Conservation (phyloP, 2,329 filamentous ascomycete genomes). For the Myriosclerotinia duriaeana region DNA sequence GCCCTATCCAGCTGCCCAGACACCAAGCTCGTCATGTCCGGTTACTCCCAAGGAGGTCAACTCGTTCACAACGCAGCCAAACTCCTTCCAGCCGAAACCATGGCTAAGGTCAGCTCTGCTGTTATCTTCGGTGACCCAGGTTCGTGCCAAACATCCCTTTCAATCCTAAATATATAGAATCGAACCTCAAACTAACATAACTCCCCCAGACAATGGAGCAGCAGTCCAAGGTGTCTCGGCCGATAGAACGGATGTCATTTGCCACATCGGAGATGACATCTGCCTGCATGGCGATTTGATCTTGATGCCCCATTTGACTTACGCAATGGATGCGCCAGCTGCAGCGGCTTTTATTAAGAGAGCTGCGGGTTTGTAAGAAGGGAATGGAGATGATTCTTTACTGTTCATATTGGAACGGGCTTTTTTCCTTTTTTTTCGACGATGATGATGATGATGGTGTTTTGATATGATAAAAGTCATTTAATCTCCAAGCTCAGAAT, state of each 20-base stretch:
- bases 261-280: constrained; percentile 33
- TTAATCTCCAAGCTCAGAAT: too few relatives aligned
- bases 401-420: not conserved
- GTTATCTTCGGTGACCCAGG: constrained; percentile 37
- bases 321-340: constrained; percentile 29
- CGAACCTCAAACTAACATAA: not conserved
- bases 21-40: constrained; percentile 28
- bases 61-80: constrained; percentile 34
- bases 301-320: constrained; percentile 31
- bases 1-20: constrained; percentile 13
- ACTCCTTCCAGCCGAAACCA: constrained; percentile 24
- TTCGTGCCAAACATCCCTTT: constrained; percentile 17
- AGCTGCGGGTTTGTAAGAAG: not conserved
- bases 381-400: not conserved
- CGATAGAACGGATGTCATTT: constrained; percentile 32
- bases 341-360: constrained; percentile 33
- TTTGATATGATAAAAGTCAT: too few relatives aligned
- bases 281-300: constrained; percentile 31
- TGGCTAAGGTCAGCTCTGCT: constrained; percentile 30
- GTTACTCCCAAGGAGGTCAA: constrained; percentile 34
- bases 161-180: not conserved
- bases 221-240: constrained; percentile 29
- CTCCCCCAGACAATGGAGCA: constrained; percentile 31
- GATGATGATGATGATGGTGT: too few relatives aligned
- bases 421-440: not conserved